phyloP scores from a whole-genome alignment of 225 moss, liverwort and hornwort species.

The Pseudisothecium myosuroides region DNA sequence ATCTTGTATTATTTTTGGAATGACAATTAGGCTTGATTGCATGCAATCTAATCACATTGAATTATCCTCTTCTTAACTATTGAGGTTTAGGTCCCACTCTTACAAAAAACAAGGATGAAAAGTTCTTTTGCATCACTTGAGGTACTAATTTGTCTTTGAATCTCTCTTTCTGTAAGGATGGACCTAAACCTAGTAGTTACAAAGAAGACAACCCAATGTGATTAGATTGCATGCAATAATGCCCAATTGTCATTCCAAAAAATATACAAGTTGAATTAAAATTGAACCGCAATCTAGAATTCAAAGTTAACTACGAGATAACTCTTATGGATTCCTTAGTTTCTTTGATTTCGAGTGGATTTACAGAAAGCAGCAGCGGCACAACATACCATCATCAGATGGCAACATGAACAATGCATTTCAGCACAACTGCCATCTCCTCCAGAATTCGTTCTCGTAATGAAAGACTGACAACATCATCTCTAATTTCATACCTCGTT shows the following conservation, averaged over 20 bases:
- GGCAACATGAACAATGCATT: background rate
- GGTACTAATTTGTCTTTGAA: background rate
- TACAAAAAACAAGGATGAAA: fast-evolving
- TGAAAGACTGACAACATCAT: background rate
- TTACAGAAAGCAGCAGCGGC: background rate
- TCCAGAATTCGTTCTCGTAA: background rate
- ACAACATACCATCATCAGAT: background rate
- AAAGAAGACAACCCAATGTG: background rate
- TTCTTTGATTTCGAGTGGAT: background rate
- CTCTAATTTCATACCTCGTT: background rate
- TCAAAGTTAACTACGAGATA: too few species aligned
- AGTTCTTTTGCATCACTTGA: background rate
- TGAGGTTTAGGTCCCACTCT: background rate
- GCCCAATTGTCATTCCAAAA: background rate
- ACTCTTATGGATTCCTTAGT: background rate
- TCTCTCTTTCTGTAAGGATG: too few species aligned
- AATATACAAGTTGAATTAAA: background rate
- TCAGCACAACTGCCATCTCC: background rate
- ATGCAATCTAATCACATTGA: background rate
- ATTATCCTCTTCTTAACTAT: background rate
- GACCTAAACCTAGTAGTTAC: too few species aligned
- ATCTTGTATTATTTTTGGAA: background rate
- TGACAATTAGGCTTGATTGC: background rate
- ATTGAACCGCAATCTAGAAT: background rate
- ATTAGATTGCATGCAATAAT: background rate